These are phyloP conservation scores for Rutstroemia sp. DNA, from an alignment of 2,329 filamentous ascomycete genomes.

Conservation along the genomic window DNA sequence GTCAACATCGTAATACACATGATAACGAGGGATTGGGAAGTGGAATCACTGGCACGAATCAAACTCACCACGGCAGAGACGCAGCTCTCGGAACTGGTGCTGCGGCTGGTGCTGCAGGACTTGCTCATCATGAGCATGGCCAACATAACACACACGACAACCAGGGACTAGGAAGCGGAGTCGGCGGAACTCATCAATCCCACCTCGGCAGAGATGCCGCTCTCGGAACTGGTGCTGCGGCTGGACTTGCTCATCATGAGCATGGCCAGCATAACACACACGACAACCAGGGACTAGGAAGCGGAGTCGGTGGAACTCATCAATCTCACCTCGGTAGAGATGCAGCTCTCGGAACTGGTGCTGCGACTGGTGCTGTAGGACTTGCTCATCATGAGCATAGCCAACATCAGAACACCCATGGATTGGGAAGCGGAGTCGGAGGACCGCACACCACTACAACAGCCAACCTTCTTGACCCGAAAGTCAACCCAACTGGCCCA, in stretches of 20 bases:
- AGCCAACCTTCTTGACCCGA: slow-evolving; percentile 26
- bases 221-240: slow-evolving; percentile 1
- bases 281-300: slow-evolving; percentile 8
- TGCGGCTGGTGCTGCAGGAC: neutral
- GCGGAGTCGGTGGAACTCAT: neutral
- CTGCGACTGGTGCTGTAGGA: neutral
- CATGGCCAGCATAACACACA: neutral
- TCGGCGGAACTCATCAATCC: neutral
- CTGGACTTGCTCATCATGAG: slow-evolving; percentile 1
- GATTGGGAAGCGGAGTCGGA: neutral
- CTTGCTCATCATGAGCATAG: neutral
- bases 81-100: slow-evolving; percentile 2
- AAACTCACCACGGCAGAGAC: neutral
- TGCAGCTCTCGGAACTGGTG: slow-evolving; percentile 3
- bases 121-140: neutral
- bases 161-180: slow-evolving; percentile 1
- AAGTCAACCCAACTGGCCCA: slow-evolving; percentile 4
- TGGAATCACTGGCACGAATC: neutral
- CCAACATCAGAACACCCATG: slow-evolving; percentile 10
- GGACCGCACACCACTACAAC: slow-evolving; percentile 21
- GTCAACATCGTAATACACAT: neutral
- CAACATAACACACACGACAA: slow-evolving; percentile 6
- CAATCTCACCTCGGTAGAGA: neutral
- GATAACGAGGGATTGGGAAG: neutral
- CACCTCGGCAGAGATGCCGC: neutral